phyloP scores from a whole-genome alignment of 1,284 basidiomycete genomes.

The Cutaneotrichosporon sp. region DNA sequence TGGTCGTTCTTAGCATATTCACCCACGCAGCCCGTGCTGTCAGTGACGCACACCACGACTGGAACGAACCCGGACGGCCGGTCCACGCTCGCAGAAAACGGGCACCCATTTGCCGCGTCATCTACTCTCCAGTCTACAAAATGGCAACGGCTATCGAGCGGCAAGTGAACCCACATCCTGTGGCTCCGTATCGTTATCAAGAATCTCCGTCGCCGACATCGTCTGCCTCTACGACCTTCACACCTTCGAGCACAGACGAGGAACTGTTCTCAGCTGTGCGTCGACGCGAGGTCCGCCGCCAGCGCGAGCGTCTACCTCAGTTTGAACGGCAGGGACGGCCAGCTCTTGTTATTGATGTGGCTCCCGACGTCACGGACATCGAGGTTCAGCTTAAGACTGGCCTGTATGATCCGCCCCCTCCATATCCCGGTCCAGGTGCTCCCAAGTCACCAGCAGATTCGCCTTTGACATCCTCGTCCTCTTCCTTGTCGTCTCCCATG shows the following conservation, averaged over 20 bases:
- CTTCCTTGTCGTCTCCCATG: too few relatives aligned
- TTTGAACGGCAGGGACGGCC: too few relatives aligned
- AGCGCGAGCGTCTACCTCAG: too few relatives aligned
- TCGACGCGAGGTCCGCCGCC: too few relatives aligned
- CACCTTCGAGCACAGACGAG: too few relatives aligned
- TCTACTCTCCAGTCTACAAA: slow-evolving; percentile 1
- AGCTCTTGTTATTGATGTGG: too few relatives aligned
- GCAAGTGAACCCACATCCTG: background rate
- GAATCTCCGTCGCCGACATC: too few relatives aligned
- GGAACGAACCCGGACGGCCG: background rate
- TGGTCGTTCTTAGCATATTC: background rate
- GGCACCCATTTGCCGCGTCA: too few relatives aligned
- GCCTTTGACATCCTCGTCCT: too few relatives aligned
- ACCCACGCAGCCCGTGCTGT: background rate
- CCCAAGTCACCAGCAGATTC: background rate
- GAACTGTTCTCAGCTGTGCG: too few relatives aligned
- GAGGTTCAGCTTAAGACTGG: background rate
- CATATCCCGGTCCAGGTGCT: background rate
- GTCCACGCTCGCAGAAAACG: too few relatives aligned
- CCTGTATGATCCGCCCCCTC: background rate
- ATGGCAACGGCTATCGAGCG: background rate
- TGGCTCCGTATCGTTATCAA: too few relatives aligned
- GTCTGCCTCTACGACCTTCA: background rate
- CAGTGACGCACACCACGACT: slow-evolving; percentile 1
- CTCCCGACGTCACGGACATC: background rate